Evolutionary conservation across 2,329 filamentous ascomycete genomes (phyloP).

Genomic region (Beauveria pseudobassiana): DNA sequence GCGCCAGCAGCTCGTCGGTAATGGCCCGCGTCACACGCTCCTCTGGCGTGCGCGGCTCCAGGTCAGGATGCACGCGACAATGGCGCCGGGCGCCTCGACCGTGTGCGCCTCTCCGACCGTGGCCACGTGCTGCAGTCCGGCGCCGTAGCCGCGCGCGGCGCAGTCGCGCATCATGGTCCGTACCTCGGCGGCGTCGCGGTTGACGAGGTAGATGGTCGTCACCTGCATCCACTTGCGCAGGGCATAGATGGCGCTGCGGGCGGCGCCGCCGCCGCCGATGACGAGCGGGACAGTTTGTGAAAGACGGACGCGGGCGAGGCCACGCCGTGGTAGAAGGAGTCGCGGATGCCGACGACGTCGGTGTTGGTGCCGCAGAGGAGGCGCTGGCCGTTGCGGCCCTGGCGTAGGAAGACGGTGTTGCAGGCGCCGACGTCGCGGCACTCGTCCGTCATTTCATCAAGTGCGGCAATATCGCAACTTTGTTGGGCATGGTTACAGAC

Average conservation of each 20-base stretch:
- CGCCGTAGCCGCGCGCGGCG: constrained; percentile 48
- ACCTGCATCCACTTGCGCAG: constrained; percentile 62
- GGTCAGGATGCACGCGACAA: constrained; percentile 73
- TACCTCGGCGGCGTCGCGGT: constrained; percentile 63
- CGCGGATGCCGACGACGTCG: constrained; percentile 69
- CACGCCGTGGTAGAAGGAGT: constrained; percentile 58
- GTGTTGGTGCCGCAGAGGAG: constrained; percentile 70
- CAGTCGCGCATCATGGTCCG: constrained; percentile 60
- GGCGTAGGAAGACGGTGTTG: constrained; percentile 67
- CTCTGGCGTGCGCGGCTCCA: constrained; percentile 55
- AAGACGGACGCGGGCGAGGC: constrained; percentile 37
- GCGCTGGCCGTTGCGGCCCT: constrained; percentile 36
- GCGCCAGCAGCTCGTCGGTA: constrained; percentile 38
- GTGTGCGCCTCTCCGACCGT: constrained; percentile 51
- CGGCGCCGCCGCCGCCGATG: constrained; percentile 70
- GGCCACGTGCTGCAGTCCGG: constrained; percentile 52
- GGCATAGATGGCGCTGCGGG: constrained; percentile 70
- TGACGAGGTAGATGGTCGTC: constrained; percentile 66
- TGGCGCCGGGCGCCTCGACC: constrained; percentile 54
- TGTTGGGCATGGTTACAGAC: constrained; percentile 78
- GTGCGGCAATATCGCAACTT: constrained; percentile 66
- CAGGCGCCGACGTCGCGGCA: constrained; percentile 67
- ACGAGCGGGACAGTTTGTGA: constrained; percentile 60
- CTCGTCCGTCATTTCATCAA: constrained; percentile 66
- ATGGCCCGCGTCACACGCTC: constrained; percentile 56